Base-by-base conservation (phyloP, 768 basidiomycete species). In the Lactarius deliciosus region DNA sequence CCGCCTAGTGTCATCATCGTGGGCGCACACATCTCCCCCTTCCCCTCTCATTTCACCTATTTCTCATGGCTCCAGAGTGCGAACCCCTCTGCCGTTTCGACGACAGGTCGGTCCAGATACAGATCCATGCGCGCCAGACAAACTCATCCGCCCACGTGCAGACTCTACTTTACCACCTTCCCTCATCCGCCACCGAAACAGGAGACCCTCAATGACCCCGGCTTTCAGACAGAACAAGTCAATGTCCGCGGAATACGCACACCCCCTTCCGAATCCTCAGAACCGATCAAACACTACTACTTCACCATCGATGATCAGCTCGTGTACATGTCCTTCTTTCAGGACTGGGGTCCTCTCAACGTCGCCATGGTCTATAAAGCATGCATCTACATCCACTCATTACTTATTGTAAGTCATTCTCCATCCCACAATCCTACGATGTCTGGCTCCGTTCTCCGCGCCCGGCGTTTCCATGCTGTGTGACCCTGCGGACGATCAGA, bases 271-370 rank as follows among this genome's bases (percentile, higher is more conserved):
- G 80, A 84, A 30, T 83, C 90, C 18, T 86, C 89, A 28, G 90
- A 94, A 72, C 89, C 90, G 70, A 85, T 88, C 64, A 82, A 83
- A 61, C 92, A 92, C 76, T 92, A 92, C 79, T 96, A 90, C 79
- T 94, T 96, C 80, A 92, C 91, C 64, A 86, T 96, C 79, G 94
- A 97, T 77, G 90, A 95, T 81, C 90, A 94, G 70, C 83, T 97
- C 43, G 83, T 90, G 71, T 97, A 97, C 80, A 84, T 94, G 70
- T 92, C 91, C 38, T 97, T 97, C 83, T 96, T 91, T 76, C 88
- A 94, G 75, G 94, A 97, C 76, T 96, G 92, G 88, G 94, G 94
- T 16, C 94, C 94, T 36, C 81, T 95, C 62, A 94, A 94, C 75
- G 82, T 94, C 45, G 88, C 91, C n/a, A 92, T 91, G 91, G 91